phyloP scores from a whole-genome alignment of 257 asterid species.

The Ocimum tenuiflorum region DNA sequence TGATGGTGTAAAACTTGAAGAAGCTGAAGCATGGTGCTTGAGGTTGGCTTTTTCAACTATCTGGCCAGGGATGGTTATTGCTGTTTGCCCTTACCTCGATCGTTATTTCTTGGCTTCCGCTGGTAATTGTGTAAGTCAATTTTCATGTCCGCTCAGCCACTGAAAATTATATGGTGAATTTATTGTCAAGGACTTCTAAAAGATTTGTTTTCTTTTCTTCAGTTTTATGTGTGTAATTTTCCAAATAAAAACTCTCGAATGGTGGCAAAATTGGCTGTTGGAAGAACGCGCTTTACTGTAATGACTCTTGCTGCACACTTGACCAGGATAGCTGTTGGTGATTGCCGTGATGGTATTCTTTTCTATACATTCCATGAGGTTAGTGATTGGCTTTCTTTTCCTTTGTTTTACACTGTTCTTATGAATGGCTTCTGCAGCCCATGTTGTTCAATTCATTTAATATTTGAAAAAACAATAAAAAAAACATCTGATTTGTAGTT shows the following conservation, averaged over 20 bases:
- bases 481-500: background rate
- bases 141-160: constrained; percentile 17
- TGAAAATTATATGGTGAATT: constrained; percentile 13
- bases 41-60: constrained; percentile 51
- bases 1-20: constrained; percentile 76
- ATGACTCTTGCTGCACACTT: constrained; percentile 72
- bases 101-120: constrained; percentile 81
- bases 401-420: constrained; percentile 8
- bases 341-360: constrained; percentile 93
- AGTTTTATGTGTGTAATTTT: constrained; percentile 86
- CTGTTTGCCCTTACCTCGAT: constrained; percentile 82
- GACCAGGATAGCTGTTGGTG: constrained; percentile 97
- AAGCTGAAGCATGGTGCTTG: constrained; percentile 75
- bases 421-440: background rate
- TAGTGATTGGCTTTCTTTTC: constrained; percentile 23
- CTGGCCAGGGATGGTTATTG: constrained; percentile 85
- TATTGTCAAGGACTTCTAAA: constrained; percentile 16
- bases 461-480: background rate
- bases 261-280: constrained; percentile 61
- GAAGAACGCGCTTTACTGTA: constrained; percentile 76
- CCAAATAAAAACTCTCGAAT: constrained; percentile 61
- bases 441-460: constrained; percentile 10
- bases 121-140: constrained; percentile 74
- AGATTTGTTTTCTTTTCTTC: constrained; percentile 21
- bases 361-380: constrained; percentile 87